Evolutionary conservation across 257 asterid genomes (phyloP).

Genomic region (Plectranthus barbatus): DNA sequence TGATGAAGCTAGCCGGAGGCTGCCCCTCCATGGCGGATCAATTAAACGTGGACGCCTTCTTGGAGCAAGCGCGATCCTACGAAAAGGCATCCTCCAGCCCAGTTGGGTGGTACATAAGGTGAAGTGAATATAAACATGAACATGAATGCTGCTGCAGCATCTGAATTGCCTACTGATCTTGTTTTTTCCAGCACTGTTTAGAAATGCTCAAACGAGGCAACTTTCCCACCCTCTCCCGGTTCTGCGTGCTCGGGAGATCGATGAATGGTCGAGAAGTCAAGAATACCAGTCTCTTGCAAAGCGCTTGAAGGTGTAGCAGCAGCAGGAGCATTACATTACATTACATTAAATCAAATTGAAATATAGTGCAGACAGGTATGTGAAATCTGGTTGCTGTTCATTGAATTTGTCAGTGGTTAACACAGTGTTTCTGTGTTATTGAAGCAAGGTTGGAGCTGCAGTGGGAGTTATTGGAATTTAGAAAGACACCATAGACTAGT

Average conservation of each 20-base stretch:
- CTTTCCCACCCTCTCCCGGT: constrained; percentile 96
- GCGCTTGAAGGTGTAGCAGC: constrained; percentile 35
- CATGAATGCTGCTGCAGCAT: neutral
- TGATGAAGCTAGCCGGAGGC: constrained; percentile 98
- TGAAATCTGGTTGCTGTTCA: no score
- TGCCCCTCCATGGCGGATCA: constrained; percentile 93
- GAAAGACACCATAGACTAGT: no score
- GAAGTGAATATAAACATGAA: neutral
- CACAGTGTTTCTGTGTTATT: no score
- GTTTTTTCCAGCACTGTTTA: constrained; percentile 13
- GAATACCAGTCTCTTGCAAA: constrained; percentile 63
- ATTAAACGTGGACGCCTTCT: constrained; percentile 84
- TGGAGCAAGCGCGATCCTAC: constrained; percentile 97
- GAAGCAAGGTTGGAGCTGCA: no score
- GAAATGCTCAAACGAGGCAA: constrained; percentile 95
- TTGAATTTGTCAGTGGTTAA: no score
- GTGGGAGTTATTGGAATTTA: no score
- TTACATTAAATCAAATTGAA: no score
- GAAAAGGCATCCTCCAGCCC: constrained; percentile 95
- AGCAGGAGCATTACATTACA: no score
- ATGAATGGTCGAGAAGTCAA: constrained; percentile 88
- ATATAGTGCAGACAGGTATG: no score
- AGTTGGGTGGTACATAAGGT: constrained; percentile 93
- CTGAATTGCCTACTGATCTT: neutral
- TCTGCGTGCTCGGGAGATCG: constrained; percentile 89